Base-by-base conservation (phyloP, 495 filamentous ascomycete genomes). In the Hypoxylon intermedium region DNA sequence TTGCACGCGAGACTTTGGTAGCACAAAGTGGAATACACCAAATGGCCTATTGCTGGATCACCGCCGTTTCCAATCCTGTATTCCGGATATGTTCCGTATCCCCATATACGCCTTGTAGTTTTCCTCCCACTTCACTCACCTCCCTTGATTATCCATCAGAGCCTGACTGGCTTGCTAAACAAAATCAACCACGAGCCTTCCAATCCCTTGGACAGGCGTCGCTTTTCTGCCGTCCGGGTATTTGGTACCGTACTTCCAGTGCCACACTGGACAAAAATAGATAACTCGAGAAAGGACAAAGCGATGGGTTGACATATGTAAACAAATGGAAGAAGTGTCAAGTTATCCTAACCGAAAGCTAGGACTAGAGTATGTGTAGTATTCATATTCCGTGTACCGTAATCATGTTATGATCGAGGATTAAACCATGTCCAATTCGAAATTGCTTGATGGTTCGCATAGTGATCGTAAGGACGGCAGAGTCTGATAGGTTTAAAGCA, bases 181-280 rank as follows among this genome's bases (percentile, higher is more conserved):
- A 54, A 67, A 63, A 54, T 46, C 48, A 58, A 49, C 28, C 54
- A 20, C 43, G 19, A 51, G 45, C 40, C 48, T 44, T 42, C 61
- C 54, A 50, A 60, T 37, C 43, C n/a, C 50, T 26, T 55, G 38
- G 36, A 52, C 46, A 55, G 50, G 49, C 50, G 31, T 50, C 56
- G 48, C 49, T 36, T 47, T 58, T 56, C 45, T 51, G 52, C 62
- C 61, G 48, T 59, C 68, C 58, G 62, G 68, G 62, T 68, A 66
- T 71, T 60, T 63, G 59, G 51, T 66, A 55, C 60, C 60, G 31
- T 56, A 55, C 21, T 64, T 48, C 58, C 55, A 44, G 55, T 67
- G 12, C 33, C 53, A 41, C 48, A 46, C 51, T 42, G 19, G 33
- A n/a, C 36, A 34, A 58, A 57, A 52, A 50, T 43, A 60, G 55